A percentile compares a stretch with the other conserved stretches of the same genome.
Conservation (phyloP, 2,329 filamentous ascomycete genomes). For the Metarhizium album region DNA sequence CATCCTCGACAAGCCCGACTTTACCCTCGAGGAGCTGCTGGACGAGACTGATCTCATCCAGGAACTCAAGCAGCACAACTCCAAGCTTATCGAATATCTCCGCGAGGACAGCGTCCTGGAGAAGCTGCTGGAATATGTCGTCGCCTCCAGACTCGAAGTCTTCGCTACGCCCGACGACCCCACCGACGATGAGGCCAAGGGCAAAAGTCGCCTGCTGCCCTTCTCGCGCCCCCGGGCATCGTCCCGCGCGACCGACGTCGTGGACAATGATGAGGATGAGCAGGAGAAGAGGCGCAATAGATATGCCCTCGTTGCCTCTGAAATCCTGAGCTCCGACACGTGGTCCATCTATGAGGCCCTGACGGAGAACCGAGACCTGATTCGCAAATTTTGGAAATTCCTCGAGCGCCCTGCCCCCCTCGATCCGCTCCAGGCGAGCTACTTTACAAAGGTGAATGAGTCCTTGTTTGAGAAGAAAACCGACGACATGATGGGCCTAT, state of each 20-base stretch:
- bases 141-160: constrained; percentile 60
- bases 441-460: constrained; percentile 98
- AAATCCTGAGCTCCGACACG: constrained; percentile 88
- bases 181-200: constrained; percentile 39
- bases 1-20: constrained; percentile 92
- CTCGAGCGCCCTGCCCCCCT: constrained; percentile 73
- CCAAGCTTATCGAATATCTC: constrained; percentile 92
- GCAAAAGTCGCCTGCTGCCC: constrained; percentile 30
- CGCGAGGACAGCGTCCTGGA: constrained; percentile 78
- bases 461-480: constrained; percentile 97
- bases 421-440: constrained; percentile 87
- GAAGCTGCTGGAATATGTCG: constrained; percentile 81
- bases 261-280: constrained; percentile 54
- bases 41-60: constrained; percentile 95
- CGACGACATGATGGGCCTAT: constrained; percentile 85
- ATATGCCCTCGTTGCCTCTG: constrained; percentile 86
- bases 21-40: constrained; percentile 88
- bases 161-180: constrained; percentile 41
- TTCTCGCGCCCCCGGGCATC: constrained; percentile 43
- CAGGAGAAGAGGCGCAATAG: constrained; percentile 84
- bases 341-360: constrained; percentile 94
- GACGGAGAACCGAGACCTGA: constrained; percentile 67
- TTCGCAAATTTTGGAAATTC: constrained; percentile 87
- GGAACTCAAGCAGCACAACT: constrained; percentile 96
- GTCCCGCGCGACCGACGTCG: constrained; percentile 37